Percentiles rank a stretch among this genome's conserved stretches.
These are phyloP conservation scores for Clonostachys rosea DNA, from an alignment of 2,329 filamentous ascomycete species.

Conservation along the genomic window DNA sequence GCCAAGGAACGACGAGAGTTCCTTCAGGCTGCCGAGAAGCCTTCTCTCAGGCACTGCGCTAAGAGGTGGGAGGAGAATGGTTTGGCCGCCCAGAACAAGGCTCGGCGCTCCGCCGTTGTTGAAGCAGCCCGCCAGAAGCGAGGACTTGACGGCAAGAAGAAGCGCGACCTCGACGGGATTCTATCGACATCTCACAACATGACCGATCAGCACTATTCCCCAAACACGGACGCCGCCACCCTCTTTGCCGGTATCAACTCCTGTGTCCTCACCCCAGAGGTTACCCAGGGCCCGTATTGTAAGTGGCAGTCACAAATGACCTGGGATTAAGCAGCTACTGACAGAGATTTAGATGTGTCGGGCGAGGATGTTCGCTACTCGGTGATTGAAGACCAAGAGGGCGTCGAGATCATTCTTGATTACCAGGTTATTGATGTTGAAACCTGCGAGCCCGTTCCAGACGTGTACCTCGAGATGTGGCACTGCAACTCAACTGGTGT, in stretches of 20 bases:
- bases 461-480: slow-evolving; percentile 36
- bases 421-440: slow-evolving; percentile 35
- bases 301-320: slow-evolving; percentile 2
- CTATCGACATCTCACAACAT: slow-evolving; percentile 30
- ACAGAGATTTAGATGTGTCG: slow-evolving; percentile 13
- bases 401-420: slow-evolving; percentile 32
- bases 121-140: slow-evolving; percentile 27
- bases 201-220: slow-evolving; percentile 23
- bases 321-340: too few relatives aligned
- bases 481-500: slow-evolving; percentile 38
- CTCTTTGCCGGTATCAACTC: slow-evolving; percentile 32
- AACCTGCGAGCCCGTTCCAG: slow-evolving; percentile 30
- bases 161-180: slow-evolving; percentile 21
- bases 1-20: slow-evolving; percentile 42
- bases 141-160: slow-evolving; percentile 13
- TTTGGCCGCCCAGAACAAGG: slow-evolving; percentile 48
- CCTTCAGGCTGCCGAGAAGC: slow-evolving; percentile 24
- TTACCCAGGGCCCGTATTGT: slow-evolving; percentile 43
- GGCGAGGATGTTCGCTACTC: slow-evolving; percentile 25
- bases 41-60: slow-evolving; percentile 40
- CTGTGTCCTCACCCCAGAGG: slow-evolving; percentile 44
- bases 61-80: slow-evolving; percentile 33
- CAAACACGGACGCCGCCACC: slow-evolving; percentile 18
- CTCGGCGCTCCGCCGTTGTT: slow-evolving; percentile 34
- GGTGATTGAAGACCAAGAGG: slow-evolving; percentile 31